Base-by-base conservation (phyloP, 73 alveolate species). In the Symbiodinium pilosum region DNA sequence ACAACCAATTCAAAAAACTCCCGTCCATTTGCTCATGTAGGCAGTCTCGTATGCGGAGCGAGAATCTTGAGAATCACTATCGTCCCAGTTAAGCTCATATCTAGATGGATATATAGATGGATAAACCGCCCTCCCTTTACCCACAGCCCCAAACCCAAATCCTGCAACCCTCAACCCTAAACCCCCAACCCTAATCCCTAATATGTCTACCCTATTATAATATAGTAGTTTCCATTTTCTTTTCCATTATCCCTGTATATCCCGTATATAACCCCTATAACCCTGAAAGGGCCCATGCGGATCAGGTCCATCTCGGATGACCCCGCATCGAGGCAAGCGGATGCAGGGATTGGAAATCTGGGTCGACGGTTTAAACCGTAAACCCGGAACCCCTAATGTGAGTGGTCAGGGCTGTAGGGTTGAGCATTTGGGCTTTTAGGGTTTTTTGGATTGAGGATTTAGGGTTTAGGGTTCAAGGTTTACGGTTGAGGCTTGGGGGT, bases 261-360 rank as follows among this genome's bases (percentile, higher is more conserved):
- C 71, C 34, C 26, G 2, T 21, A 54, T 30, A 21, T 30, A 0
- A 64, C 77, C 3, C 39, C 32, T 7, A 21, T 6, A 56, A 56
- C 75, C 75, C 75, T 56, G 32, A 56, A 26, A 16, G 36, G 36
- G 26, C 24, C 38, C 40, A 24, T 18, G 36, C 28, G 77, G 2
- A 2, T 51, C n/a, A 87, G 94, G 94, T 44, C 95, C 97, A 91
- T 91, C 77, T 91, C 97, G 4, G 88, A 91, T 52, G 97, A 91
- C 52, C 97, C 97, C 24, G 97, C 97, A 1, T 91, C 97, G 28
- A 88, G 95, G 95, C 86, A 30, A 7, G 54, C 56, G 83, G 20
- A 68, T 68, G 2, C 42, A 4, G 16, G 30, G 71, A 54, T 3
- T 39, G 83, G 28, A 2, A 30, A 30, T 68, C 39, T 5, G n/a